Base-by-base conservation (phyloP, 768 basidiomycete genomes). In the Mycena sanguinolenta region DNA sequence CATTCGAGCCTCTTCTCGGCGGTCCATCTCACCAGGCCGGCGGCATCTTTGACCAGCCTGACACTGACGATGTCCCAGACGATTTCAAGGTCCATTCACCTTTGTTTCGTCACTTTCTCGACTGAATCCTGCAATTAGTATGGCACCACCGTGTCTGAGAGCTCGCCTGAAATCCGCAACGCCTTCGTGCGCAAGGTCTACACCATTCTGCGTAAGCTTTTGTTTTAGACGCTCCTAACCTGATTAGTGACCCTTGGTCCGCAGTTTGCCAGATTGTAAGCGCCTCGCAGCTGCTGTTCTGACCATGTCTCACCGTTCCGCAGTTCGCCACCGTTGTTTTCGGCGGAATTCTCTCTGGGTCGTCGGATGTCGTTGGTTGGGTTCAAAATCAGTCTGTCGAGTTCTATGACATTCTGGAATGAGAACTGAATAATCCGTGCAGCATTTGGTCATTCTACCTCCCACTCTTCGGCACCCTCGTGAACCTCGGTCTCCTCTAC, bases 151-250 rank as follows among this genome's bases (percentile, higher is more conserved):
- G 95, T 95, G 17, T 88, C 90, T 1, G 94, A 95, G 69, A 92
- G 92, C 69, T 87, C 92, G 14, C 80, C 85, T 4, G 92, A 95
- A 76, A 92, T 99, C 76, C 86, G 95, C 61, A 87, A 89, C 71
- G 94, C 91, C 7, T 98, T 98, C 81, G 85, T 98, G 65, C 88
- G 95, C 78, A 98, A 98, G 84, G 93, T 96, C 39, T 97, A 95
- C 81, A 89, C 88, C 32, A 95, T 97, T 75, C 89, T 99, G 4
- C 91, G 95, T 95, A 76, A 86, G 93, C 84, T 6, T 17, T 27
- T 59, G 28, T n/a, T 32, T 3, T 17, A 23, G n/a, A 59, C 36
- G 52, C 30, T 53, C 44, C 19, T n/a, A 69, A 25, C 21, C 71
- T 53, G n/a, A 64, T 50, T 60, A 61, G 57, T 62, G 63, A 57